phyloP scores from a whole-genome alignment of 768 basidiomycete genomes.

The Rhodotorula toruloides region DNA sequence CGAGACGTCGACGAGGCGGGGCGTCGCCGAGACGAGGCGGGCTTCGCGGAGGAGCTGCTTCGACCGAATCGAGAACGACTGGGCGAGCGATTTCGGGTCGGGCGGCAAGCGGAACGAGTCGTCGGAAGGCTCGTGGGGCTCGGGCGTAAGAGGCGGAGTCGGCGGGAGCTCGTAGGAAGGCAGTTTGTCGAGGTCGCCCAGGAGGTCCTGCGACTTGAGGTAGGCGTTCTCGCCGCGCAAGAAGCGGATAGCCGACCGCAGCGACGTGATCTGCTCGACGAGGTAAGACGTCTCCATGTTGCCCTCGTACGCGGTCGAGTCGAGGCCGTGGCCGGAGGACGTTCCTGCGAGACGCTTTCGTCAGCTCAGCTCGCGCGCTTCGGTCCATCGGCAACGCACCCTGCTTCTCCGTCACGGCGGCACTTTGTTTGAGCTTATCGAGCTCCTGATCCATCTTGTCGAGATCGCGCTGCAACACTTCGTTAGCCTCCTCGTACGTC shows the following conservation, averaged over 20 bases:
- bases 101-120: slow-evolving; percentile 28
- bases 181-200: slow-evolving; percentile 74
- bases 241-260: slow-evolving; percentile 86
- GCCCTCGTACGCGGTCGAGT: slow-evolving; percentile 65
- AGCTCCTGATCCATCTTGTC: slow-evolving; percentile 84
- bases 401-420: slow-evolving; percentile 62
- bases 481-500: slow-evolving; percentile 87
- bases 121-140: slow-evolving; percentile 21
- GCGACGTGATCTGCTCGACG: slow-evolving; percentile 79
- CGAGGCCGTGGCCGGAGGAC: slow-evolving; percentile 55
- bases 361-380: no score
- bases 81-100: no score
- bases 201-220: slow-evolving; percentile 84
- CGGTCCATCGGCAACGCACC: slow-evolving; percentile 50
- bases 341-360: slow-evolving; percentile 14
- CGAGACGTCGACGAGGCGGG: slow-evolving; percentile 73
- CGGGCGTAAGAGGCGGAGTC: slow-evolving; percentile 65
- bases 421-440: slow-evolving; percentile 65
- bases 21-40: slow-evolving; percentile 73
- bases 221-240: slow-evolving; percentile 89
- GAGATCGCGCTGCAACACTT: slow-evolving; percentile 81
- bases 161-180: slow-evolving; percentile 56
- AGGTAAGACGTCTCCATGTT: slow-evolving; percentile 82
- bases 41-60: slow-evolving; percentile 85
- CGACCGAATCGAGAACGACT: slow-evolving; percentile 65